phyloP scores from a whole-genome alignment of 2,329 filamentous ascomycete species.

The Paracorniculantispora psalliotae region DNA sequence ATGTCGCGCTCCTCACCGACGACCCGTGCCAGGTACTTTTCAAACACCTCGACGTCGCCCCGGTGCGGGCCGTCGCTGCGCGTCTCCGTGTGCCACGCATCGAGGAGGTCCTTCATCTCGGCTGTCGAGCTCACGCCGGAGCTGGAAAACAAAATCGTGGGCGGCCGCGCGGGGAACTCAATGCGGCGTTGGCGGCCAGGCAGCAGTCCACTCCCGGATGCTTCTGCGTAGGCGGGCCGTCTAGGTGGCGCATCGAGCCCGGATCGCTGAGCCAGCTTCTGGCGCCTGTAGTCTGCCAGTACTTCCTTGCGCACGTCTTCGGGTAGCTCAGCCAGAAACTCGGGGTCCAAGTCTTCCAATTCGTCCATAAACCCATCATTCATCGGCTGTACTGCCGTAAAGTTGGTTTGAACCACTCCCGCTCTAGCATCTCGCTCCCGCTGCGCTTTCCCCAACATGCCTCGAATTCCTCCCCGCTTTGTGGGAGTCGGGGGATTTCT shows the following conservation, averaged over 20 bases:
- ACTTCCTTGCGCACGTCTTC: constrained; percentile 76
- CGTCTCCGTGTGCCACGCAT: constrained; percentile 72
- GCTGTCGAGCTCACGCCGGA: constrained; percentile 36
- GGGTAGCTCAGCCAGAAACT: constrained; percentile 78
- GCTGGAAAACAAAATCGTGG: constrained; percentile 42
- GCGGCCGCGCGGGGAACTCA: constrained; percentile 41
- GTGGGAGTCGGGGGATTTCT: constrained; percentile 58
- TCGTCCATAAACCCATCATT: constrained; percentile 26
- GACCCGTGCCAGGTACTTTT: constrained; percentile 66
- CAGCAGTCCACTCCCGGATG: constrained; percentile 13
- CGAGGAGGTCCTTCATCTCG: constrained; percentile 70
- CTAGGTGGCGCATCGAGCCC: constrained; percentile 39
- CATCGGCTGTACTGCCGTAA: constrained; percentile 43
- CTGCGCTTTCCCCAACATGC: constrained; percentile 41
- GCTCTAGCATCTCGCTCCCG: constrained; percentile 50
- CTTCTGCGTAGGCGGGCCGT: constrained; percentile 21
- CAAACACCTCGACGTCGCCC: constrained; percentile 71
- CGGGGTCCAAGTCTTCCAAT: constrained; percentile 54
- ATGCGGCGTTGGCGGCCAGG: constrained; percentile 38
- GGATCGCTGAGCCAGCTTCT: constrained; percentile 53
- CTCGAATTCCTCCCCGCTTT: constrained; percentile 51
- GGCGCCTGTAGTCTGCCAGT: constrained; percentile 60
- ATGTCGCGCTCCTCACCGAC: constrained; percentile 72
- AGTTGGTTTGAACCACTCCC: constrained; percentile 68
- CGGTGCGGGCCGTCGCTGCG: constrained; percentile 68